A percentile compares a stretch with the other conserved stretches of the same genome.
These are phyloP conservation scores for Helichrysum umbraculigerum DNA, from an alignment of 129 eudicot genomes.

Conservation along the genomic window DNA sequence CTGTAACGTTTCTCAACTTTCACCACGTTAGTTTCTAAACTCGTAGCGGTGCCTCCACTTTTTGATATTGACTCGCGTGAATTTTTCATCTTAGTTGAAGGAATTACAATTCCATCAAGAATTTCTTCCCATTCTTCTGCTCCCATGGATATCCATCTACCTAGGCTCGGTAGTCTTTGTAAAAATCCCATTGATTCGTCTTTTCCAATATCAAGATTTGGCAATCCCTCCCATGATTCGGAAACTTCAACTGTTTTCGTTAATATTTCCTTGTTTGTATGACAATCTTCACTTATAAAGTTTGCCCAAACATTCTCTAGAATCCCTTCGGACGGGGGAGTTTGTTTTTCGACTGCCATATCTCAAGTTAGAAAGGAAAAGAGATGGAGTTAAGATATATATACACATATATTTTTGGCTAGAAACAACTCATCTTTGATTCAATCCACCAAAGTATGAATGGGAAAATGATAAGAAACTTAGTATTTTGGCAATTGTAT, in stretches of 20 bases:
- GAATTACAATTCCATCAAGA: constrained; percentile 43
- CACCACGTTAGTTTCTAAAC: not conserved
- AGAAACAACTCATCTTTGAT: constrained; percentile 27
- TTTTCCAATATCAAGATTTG: constrained; percentile 35
- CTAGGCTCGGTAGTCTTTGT: constrained; percentile 78
- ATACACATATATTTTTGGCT: constrained; percentile 11
- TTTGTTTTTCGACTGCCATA: constrained; percentile 49
- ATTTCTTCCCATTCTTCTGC: constrained; percentile 78
- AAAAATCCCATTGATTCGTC: constrained; percentile 41
- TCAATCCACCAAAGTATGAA: constrained; percentile 31
- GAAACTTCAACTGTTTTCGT: constrained; percentile 13
- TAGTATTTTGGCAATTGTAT: constrained; percentile 32
- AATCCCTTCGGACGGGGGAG: constrained; percentile 44
- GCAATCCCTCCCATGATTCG: constrained; percentile 51
- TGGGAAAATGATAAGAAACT: constrained; percentile 46
- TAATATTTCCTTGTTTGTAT: constrained; percentile 1
- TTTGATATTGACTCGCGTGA: not conserved
- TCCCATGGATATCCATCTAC: constrained; percentile 92
- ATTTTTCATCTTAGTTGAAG: constrained; percentile 18
- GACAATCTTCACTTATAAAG: constrained; percentile 50
- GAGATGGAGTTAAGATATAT: not conserved
- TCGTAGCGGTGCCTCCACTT: not conserved
- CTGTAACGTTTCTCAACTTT: constrained; percentile 48
- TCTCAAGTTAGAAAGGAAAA: constrained; percentile 11
- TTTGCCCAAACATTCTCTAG: constrained; percentile 81